Conservation (phyloP, 208 protist genomes). For the Novymonas esmeraldas region DNA sequence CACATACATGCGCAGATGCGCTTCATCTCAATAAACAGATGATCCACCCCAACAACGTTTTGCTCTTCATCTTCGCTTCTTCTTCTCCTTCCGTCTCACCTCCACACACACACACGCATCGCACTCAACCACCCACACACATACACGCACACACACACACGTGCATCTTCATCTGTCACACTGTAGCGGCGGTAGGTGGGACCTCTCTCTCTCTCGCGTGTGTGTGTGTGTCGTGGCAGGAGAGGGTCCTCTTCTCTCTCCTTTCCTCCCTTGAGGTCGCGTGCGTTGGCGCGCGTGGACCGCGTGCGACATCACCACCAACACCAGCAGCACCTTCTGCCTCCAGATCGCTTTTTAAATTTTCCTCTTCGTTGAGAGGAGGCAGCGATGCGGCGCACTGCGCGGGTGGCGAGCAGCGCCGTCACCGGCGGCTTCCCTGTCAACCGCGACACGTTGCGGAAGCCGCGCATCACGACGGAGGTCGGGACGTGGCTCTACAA, state of each 20-base stretch:
- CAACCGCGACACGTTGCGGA: conserved; percentile 64
- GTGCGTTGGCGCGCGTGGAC: no score
- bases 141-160: not conserved
- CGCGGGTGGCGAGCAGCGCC: not conserved
- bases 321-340: no score
- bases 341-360: no score
- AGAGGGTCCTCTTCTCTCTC: no score
- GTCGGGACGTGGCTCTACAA: conserved; percentile 85
- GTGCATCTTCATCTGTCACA: not conserved
- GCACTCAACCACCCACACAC: not conserved
- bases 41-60: not conserved
- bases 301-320: no score
- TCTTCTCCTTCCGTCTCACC: conserved; percentile 6
- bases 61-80: conserved; percentile 5
- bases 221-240: no score
- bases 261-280: no score
- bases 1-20: not conserved
- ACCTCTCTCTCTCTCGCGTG: no score
- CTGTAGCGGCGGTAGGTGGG: no score
- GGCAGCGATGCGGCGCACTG: conserved; percentile 31
- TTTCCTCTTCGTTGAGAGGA: conserved; percentile 4
- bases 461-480: conserved; percentile 63
- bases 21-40: not conserved
- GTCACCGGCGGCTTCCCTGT: conserved; percentile 34
- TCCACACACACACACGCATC: not conserved